Conservation (phyloP, 1,284 basidiomycete species). For the Malassezia slooffiae region DNA sequence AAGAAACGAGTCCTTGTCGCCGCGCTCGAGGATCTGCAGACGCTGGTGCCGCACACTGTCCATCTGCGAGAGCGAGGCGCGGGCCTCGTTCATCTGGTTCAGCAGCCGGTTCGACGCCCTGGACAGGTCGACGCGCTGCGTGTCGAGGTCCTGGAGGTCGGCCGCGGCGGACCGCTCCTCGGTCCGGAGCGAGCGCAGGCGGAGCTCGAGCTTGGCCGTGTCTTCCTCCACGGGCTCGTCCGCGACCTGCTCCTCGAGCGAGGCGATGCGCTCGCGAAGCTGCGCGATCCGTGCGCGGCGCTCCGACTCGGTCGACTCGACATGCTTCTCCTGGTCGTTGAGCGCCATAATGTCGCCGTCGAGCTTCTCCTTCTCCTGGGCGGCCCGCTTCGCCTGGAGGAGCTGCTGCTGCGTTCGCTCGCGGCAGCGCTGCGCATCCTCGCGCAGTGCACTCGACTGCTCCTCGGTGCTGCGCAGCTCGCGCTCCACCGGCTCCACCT, state of each 20-base stretch:
- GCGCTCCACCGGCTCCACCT: constrained; percentile 4
- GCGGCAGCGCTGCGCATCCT: not conserved
- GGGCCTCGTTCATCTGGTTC: constrained; percentile 17
- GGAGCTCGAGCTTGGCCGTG: constrained; percentile 14
- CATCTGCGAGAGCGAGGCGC: constrained; percentile 24
- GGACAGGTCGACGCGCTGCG: constrained; percentile 11
- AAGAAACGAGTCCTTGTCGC: constrained; percentile 56
- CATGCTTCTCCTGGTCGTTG: constrained; percentile 17
- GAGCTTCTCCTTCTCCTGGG: constrained; percentile 15
- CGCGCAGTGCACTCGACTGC: constrained; percentile 10
- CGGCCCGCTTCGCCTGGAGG: constrained; percentile 12
- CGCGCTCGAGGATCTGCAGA: constrained; percentile 39
- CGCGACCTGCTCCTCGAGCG: constrained; percentile 16
- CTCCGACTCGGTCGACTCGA: constrained; percentile 19
- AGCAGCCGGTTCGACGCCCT: constrained; percentile 12
- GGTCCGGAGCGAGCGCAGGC: constrained; percentile 8
- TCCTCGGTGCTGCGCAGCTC: constrained; percentile 5
- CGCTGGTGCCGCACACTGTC: constrained; percentile 29
- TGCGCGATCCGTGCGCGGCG: constrained; percentile 18
- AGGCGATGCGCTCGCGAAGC: constrained; percentile 20
- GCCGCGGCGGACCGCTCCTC: constrained; percentile 15
- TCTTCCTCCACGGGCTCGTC: constrained; percentile 17
- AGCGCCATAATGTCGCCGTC: constrained; percentile 19
- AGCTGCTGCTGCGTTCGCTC: constrained; percentile 15
- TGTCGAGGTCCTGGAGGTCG: constrained; percentile 16